A percentile compares a stretch with the other conserved stretches of the same genome.
Conservation (phyloP, 306 rosid species). For the Lablab purpureus region DNA sequence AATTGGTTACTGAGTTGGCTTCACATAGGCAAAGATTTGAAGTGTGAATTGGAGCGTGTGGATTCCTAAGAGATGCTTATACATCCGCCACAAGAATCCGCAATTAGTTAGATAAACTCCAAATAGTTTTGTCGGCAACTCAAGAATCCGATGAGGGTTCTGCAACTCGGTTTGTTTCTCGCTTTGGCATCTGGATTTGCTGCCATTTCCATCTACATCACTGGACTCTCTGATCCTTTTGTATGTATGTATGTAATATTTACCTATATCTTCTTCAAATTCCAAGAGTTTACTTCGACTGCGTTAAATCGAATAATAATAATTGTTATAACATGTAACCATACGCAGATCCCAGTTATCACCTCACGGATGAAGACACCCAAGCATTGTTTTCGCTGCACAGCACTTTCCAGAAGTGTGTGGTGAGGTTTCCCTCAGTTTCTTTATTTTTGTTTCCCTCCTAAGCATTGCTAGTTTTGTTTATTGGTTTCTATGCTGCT, state of each 20-base stretch:
- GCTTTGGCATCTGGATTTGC: slow-evolving; percentile 61
- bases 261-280: neutral
- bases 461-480: neutral
- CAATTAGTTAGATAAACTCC: slow-evolving; percentile 43
- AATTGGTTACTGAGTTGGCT: neutral
- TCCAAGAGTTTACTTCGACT: neutral
- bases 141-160: slow-evolving; percentile 51
- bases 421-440: slow-evolving; percentile 65
- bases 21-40: neutral
- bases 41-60: neutral
- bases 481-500: neutral
- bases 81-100: no score
- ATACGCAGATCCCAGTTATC: slow-evolving; percentile 57
- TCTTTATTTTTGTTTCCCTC: neutral
- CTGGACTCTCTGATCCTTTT: slow-evolving; percentile 56
- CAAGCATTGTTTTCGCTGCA: slow-evolving; percentile 77
- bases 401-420: slow-evolving; percentile 77
- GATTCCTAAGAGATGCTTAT: no score
- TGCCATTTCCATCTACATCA: slow-evolving; percentile 56
- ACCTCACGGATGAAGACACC: slow-evolving; percentile 67
- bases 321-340: neutral
- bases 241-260: slow-evolving; percentile 59
- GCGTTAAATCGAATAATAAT: neutral
- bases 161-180: slow-evolving; percentile 53
- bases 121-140: neutral